Evolutionary conservation across 257 asterid genomes (phyloP), one percentile per base, ranked within the genome.

Genomic region (Nemophila menziesii): DNA sequence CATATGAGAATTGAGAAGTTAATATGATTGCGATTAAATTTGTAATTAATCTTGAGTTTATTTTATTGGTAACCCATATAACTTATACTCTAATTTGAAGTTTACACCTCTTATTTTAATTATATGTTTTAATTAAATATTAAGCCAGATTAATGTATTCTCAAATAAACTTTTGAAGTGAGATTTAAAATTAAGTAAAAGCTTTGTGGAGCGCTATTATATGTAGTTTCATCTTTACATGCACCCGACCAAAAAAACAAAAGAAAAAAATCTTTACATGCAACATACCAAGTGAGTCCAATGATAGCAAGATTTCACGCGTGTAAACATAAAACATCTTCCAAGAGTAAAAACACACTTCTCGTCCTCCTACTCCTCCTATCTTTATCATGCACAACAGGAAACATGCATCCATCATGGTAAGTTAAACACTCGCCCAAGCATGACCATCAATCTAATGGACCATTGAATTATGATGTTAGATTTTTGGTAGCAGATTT

Each of bases 271-370:
- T n/a, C 64, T 37, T 53, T 51, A 14, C 55, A 54, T 64, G 76
- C 69, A 48, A 57, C 73, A 67, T 23, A 69, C 58, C 69, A 48
- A 64, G 63, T 62, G 79, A 54, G 57, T 60, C 71, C 66, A 54
- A 77, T 80, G 75, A 80, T 80, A 46, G 44, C 70, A 4, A 33
- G 11, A 37, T 56, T 64, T 66, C 93, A 80, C 84, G 93, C 93
- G 20, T 66, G 65, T 54, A 57, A 43, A 44, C 36, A 56, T 33
- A 40, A 41, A 58, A 56, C 61, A 51, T 52, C 56, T 55, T 43
- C 69, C 48, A 54, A 65, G 39, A 49, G 43, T 54, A 29, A 29
- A 29, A 29, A 29, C 33, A 24, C 33, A 24, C 9, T 48, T 55
- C 44, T 61, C 48, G 34, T n/a, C 36, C 24, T 26, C 34, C 6